Base-by-base conservation (phyloP, 2,329 filamentous ascomycete genomes). In the Talaromyces islandicus region DNA sequence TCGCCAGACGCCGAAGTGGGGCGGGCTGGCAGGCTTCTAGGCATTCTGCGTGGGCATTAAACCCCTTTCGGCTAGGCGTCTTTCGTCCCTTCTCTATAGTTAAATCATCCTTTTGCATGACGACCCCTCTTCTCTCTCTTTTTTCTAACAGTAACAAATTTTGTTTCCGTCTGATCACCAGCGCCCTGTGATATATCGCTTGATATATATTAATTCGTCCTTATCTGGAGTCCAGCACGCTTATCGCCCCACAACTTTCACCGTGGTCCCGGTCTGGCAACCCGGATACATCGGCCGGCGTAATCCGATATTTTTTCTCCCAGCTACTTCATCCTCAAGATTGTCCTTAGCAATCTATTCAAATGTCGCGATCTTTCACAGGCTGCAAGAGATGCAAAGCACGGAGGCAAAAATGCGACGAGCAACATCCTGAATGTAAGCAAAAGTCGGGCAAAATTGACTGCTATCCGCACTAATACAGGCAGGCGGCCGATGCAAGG, bases 361-460 rank as follows among this genome's bases (percentile, higher is more conserved):
- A 32, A 63, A 74, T 76, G 71, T 73, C 74, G 66, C 73, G 75
- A 63, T 78, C 75, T 11, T 75, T 76, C 56, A 72, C 69, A 56
- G 76, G 76, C n/a, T 78, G 76, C 68, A 73, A 72, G 63, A 71
- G 75, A 66, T 77, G 76, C 73, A 77, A 76, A 67, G 68, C 71
- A 54, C 74, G 76, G 41, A 73, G 76, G 57, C 74, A 78, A 63
- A 78, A 78, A 73, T 78, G 77, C 67, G 76, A 78, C 62, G 77
- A 78, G 65, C 67, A 70, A 56, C 71, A 71, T 60, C 77, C 77
- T 27, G 68, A 64, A 54, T 79, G 77, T 66, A 62, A 46, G 60
- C 38, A 24, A 32, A 7, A n/a, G 14, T 19, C 30, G 48, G 43
- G 14, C 5, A n/a, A 52, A 29, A 27, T 11, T 52, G 48, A 29